Evolutionary conservation across 495 filamentous ascomycete genomes (phyloP).

Genomic region (Penicillium waksmanii): DNA sequence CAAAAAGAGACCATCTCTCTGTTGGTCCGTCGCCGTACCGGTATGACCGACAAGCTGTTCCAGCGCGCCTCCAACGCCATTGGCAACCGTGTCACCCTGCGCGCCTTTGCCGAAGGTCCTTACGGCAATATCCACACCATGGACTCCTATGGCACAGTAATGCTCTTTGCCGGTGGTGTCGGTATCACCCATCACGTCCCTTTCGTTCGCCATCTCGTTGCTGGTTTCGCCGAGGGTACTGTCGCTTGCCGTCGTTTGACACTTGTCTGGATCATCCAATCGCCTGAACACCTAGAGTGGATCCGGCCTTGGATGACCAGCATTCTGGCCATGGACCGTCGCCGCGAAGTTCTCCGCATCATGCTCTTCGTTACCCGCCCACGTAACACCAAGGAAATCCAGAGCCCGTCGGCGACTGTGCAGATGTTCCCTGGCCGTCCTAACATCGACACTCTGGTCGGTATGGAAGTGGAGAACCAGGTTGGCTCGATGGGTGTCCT

Average conservation of each 20-base stretch:
- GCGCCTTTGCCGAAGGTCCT: slow-evolving; percentile 78
- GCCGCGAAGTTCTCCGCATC: slow-evolving; percentile 78
- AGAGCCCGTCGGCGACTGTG: slow-evolving; percentile 70
- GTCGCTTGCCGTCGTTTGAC: slow-evolving; percentile 79
- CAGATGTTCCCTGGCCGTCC: slow-evolving; percentile 86
- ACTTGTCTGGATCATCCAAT: slow-evolving; percentile 90
- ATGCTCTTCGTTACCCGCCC: slow-evolving; percentile 88
- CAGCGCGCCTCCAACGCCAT: slow-evolving; percentile 53
- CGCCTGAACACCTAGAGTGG: slow-evolving; percentile 88
- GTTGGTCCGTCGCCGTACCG: slow-evolving; percentile 81
- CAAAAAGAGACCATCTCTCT: slow-evolving; percentile 70
- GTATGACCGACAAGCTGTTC: slow-evolving; percentile 85
- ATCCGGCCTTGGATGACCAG: slow-evolving; percentile 90
- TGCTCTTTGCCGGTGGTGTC: slow-evolving; percentile 89
- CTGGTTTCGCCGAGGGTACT: slow-evolving; percentile 70
- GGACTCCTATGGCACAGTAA: slow-evolving; percentile 84
- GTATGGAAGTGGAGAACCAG: slow-evolving; percentile 75
- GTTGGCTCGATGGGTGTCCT: slow-evolving; percentile 88
- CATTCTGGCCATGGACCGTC: slow-evolving; percentile 75
- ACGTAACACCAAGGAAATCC: slow-evolving; percentile 70
- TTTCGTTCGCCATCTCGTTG: slow-evolving; percentile 80
- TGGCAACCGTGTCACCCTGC: slow-evolving; percentile 53
- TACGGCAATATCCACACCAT: slow-evolving; percentile 83
- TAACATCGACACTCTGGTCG: slow-evolving; percentile 74
- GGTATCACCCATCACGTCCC: slow-evolving; percentile 95